These are phyloP conservation scores for Dactylorhiza incarnata DNA, from an alignment of 106 monocot genomes.

Conservation along the genomic window DNA sequence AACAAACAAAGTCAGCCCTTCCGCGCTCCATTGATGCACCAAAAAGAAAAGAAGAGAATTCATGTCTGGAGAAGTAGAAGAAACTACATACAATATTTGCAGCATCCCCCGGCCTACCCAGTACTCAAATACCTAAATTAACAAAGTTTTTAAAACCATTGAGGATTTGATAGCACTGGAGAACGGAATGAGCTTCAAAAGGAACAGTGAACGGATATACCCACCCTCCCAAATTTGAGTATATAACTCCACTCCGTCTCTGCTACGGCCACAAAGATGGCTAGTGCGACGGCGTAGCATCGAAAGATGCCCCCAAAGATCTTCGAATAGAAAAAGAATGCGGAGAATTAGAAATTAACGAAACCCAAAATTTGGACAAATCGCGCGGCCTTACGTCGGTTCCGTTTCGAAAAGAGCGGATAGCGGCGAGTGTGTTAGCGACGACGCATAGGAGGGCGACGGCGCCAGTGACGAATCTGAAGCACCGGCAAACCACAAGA, in stretches of 20 bases:
- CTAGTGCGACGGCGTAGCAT: constrained; percentile 82
- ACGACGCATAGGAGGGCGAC: constrained; percentile 64
- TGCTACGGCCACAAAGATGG: constrained; percentile 59
- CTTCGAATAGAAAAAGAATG: constrained; percentile 20
- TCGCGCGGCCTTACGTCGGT: constrained; percentile 29
- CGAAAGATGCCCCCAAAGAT: constrained; percentile 89
- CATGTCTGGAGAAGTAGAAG: neutral
- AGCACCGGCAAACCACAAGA: constrained; percentile 72
- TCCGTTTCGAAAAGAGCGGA: constrained; percentile 54
- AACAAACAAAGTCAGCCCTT: constrained; percentile 4
- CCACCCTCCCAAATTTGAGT: constrained; percentile 57
- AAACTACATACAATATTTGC: constrained; percentile 82
- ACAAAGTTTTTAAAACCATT: neutral
- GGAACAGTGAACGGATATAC: neutral
- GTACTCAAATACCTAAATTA: constrained; percentile 65
- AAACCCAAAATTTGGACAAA: neutral
- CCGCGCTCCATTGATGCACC: neutral
- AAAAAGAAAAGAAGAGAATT: neutral
- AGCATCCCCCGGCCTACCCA: constrained; percentile 92
- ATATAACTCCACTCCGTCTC: constrained; percentile 90
- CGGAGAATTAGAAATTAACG: neutral
- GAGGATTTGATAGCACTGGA: neutral
- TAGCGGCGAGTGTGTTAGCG: constrained; percentile 72
- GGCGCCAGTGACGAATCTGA: constrained; percentile 65
- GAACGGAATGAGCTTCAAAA: neutral